Evolutionary conservation across 2,329 filamentous ascomycete genomes (phyloP).

Genomic region (Penicillium sp.): DNA sequence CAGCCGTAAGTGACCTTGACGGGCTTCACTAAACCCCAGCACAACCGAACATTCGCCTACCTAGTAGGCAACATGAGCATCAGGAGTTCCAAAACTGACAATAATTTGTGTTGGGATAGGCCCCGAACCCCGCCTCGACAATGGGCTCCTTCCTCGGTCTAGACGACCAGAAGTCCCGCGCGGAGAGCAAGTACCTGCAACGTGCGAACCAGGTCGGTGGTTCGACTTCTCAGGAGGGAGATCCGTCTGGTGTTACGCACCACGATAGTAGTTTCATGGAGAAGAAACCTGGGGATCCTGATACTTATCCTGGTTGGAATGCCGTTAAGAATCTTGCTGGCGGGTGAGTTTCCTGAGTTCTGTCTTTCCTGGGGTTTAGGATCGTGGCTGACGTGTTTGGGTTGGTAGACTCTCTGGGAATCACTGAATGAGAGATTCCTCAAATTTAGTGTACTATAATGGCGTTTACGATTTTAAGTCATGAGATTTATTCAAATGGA

Average conservation of each 20-base stretch:
- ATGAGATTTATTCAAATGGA: too few relatives aligned
- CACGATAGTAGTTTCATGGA: conserved; percentile 36
- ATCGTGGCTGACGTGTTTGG: neutral
- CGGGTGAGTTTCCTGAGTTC: conserved; percentile 3
- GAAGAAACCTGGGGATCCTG: conserved; percentile 25
- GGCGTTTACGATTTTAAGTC: too few relatives aligned
- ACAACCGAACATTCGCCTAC: neutral
- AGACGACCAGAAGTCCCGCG: conserved; percentile 28
- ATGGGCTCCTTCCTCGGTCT: conserved; percentile 30
- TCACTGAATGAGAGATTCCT: too few relatives aligned
- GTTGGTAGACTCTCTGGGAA: too few relatives aligned
- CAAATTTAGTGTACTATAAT: too few relatives aligned
- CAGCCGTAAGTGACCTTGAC: conserved; percentile 18
- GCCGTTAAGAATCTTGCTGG: conserved; percentile 24
- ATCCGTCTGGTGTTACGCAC: conserved; percentile 23
- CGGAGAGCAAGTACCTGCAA: conserved; percentile 19
- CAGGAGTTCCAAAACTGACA: neutral
- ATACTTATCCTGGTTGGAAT: conserved; percentile 32
- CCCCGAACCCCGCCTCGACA: conserved; percentile 23
- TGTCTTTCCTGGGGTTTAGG: neutral
- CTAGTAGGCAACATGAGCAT: too few relatives aligned
- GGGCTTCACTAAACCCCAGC: too few relatives aligned
- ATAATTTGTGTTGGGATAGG: conserved; percentile 10
- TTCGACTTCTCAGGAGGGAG: too few relatives aligned
- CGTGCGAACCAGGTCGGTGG: conserved; percentile 9